Base-by-base conservation (phyloP, 108 stramenopile species). In the Discostella pseudostelligera region DNA sequence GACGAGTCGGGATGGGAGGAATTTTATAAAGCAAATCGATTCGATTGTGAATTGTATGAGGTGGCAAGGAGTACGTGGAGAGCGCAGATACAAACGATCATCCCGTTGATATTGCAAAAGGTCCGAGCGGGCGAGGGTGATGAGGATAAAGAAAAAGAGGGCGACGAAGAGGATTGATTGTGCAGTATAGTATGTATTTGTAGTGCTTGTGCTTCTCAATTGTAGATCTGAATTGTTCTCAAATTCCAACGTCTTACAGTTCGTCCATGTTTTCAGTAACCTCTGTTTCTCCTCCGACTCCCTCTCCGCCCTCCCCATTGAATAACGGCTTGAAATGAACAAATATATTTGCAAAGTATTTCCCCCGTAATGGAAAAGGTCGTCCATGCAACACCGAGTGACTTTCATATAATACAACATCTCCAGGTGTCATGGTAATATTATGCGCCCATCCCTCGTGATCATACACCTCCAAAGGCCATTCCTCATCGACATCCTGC, bases 391-490 rank as follows among this genome's bases (percentile, higher is more conserved):
- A 43, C 17, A 95, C 86, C 8, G 87, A 83, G 53, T 92, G 90
- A 32, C 77, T 81, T 70, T 97, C 96, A 73, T 95, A 96, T 45
- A 79, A 43, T 35, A 93, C 82, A 77, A 91, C 74, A 47, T 93
- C 89, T 40, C 97, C 95, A 14, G 95, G 94, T 62, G 84, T 80
- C 88, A 97, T 88, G 11, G 97, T 97, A 25, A 97, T 85, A 80
- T 96, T 96, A 40, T 84, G 44, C 6, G 91, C 91, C 35, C 69
- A 76, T 11, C 95, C 95, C 16, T 96, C 89, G 43, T 94, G 89
- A 25, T 80, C 89, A 61, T 92, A 84, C 1, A 87, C 87, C 68
- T 93, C 91, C 51, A 93, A 59, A 12, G 91, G 91, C 91, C 91
- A 92, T 2, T 87, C 86, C 65, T 95, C 92, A 45, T 88, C 84